Base-by-base conservation (phyloP, 2,329 filamentous ascomycete genomes). In the Didymella glomerata region DNA sequence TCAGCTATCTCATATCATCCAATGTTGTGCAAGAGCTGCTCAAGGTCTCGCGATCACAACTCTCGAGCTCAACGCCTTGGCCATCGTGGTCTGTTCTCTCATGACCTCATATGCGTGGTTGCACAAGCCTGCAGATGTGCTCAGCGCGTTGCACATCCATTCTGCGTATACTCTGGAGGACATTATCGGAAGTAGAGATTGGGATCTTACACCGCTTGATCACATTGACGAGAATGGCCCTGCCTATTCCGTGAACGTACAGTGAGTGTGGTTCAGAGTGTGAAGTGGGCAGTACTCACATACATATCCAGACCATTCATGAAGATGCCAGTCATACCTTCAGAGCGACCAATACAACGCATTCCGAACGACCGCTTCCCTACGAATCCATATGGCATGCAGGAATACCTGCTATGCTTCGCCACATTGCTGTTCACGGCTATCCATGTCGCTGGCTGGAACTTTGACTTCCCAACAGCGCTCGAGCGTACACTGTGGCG, bases 1-100 rank as follows among this genome's bases (percentile, higher is more conserved):
- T 66, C 28, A 55, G 59, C 51, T 68, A 63, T 42, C 32, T 68
- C 13, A 42, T 69, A 42, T 69, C 20, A 52, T 67, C 5, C 65
- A 68, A 41, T 57, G 61, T 36, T 62, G 59, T 3, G 61, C 60
- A 5, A 58, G 67, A 3, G 52, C 50, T 2, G 57, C 54, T 9
- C 63, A 63, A 32, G 42, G 47, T 24, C 41, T 65, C 13, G 51
- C 32, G 9, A 34, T 34, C 13, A 34, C 32, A 16, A 34, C 32
- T 16, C 32, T 34, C 14, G 32, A 34, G 32, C 13, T 34, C 14
- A 34, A 34, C 14, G 32, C 32, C 5, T 34, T 34, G 32, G 32
- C 32, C 7, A 34, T 34, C 9, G 32, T 34, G 32, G 32, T 34
- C 13, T 34, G 32, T 16, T 34, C 32, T 8, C 32, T 34, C 14